phyloP scores from a whole-genome alignment of 176 grass and related monocot species.

The Sorghum bicolor region Sorghum_bicolor_NCBIv3 NC_012877.2:55632001-55632500 shows the following conservation, averaged over 20 bases:
- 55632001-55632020: conserved; percentile 17
- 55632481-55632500: too few relatives aligned
- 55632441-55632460: too few relatives aligned
- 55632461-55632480: too few relatives aligned
- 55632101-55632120: conserved; percentile 30
- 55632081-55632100: conserved; percentile 44
- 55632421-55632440: too few relatives aligned
- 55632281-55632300: too few relatives aligned
- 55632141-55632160: conserved; percentile 9
- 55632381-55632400: too few relatives aligned
- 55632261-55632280: too few relatives aligned
- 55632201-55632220: not conserved
- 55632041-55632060: conserved; percentile 13
- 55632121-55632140: conserved; percentile 3
- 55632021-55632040: not conserved
- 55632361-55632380: not conserved
- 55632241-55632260: too few relatives aligned
- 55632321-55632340: not conserved
- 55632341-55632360: not conserved
- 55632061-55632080: conserved; percentile 33
- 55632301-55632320: too few relatives aligned
- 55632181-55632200: not conserved
- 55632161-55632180: conserved; percentile 4
- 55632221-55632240: not conserved
- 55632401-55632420: too few relatives aligned